Evolutionary conservation across 2,329 filamentous ascomycete species (phyloP).

Genomic region (Aspergillus pseudoterreus): DNA sequence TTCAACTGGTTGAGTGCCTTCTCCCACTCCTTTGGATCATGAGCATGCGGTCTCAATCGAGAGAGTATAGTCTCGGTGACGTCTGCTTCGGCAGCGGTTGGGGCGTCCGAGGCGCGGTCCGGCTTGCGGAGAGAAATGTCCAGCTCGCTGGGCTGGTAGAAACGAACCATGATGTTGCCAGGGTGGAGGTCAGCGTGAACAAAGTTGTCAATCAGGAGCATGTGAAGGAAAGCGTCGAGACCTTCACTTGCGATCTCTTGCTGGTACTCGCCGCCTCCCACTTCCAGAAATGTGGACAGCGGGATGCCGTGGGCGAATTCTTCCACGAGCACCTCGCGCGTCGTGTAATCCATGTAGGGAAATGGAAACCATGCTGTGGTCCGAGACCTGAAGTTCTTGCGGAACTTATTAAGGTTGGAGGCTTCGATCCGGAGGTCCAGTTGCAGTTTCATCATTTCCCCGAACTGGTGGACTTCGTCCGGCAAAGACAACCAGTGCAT

Average conservation of each 20-base stretch:
- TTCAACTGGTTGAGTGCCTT: conserved; percentile 73
- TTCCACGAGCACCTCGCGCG: conserved; percentile 86
- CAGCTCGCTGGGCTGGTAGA: conserved; percentile 78
- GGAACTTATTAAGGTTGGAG: conserved; percentile 80
- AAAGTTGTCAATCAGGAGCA: conserved; percentile 97
- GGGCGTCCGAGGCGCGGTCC: conserved; percentile 38
- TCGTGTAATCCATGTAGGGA: conserved; percentile 88
- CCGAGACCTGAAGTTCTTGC: conserved; percentile 82
- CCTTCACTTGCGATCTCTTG: conserved; percentile 93
- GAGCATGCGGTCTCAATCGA: conserved; percentile 70
- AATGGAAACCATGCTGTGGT: conserved; percentile 97
- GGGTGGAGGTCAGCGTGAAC: conserved; percentile 95
- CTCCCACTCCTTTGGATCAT: conserved; percentile 67
- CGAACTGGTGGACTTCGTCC: conserved; percentile 90
- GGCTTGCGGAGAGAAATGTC: conserved; percentile 56
- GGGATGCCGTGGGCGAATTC: conserved; percentile 96
- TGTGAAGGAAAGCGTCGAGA: conserved; percentile 90
- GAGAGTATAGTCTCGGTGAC: conserved; percentile 84
- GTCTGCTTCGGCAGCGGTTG: conserved; percentile 57
- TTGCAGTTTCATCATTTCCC: conserved; percentile 98
- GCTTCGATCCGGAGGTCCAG: conserved; percentile 92
- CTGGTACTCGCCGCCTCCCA: conserved; percentile 88
- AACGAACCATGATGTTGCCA: conserved; percentile 98
- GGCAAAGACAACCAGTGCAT: conserved; percentile 97
- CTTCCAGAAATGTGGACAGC: conserved; percentile 81